Base-by-base conservation (phyloP, 257 asterid species). In the Capsicum chinense region DNA sequence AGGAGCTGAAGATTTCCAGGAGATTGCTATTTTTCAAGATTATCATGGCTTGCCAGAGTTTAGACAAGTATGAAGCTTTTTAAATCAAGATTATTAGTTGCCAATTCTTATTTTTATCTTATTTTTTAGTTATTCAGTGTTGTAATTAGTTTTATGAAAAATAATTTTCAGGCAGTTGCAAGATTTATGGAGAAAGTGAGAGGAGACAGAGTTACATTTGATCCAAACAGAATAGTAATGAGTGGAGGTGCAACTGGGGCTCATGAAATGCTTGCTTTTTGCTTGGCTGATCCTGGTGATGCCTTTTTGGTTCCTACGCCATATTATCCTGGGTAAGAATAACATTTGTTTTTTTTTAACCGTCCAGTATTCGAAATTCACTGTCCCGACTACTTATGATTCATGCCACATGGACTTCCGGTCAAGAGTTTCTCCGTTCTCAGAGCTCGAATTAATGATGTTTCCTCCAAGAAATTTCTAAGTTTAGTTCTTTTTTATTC, bases 211-310 rank as follows among this genome's bases (percentile, higher is more conserved):
- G 98, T 90, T 33, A 89, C 83, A 63, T 92, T 95, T 86, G 94
- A 95, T 84, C 94, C 99, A 3, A 89, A 88, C 50, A 90, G 93
- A 3, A 89, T 95, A 78, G 98, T 95, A 0, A 92, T 95, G 98
- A 89, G 94, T 63, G 99, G 98, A 19, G 99, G 99, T 3, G 99
- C 99, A 57, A 95, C 98, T 2, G 98, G 97, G 39, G 99, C 95
- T 67, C 93, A 90, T 59, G 99, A 95, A 88, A 90, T 89, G n/a
- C 71, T 95, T 47, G 92, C 97, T 81, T 95, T 95, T 87, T 95
- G 99, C 76, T 89, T 95, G 93, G 99, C 96, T 57, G 93, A 95
- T 81, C 92, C 97, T 14, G 97, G 97, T 21, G 99, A 94, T 17
- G 99, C 98, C 0, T 84, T 95, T 44, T 78, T 95, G 86, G 97